Evolutionary conservation across 1,284 basidiomycete species (phyloP), one percentile per base, ranked within the genome.

Genomic region (Tilletia horrida): DNA sequence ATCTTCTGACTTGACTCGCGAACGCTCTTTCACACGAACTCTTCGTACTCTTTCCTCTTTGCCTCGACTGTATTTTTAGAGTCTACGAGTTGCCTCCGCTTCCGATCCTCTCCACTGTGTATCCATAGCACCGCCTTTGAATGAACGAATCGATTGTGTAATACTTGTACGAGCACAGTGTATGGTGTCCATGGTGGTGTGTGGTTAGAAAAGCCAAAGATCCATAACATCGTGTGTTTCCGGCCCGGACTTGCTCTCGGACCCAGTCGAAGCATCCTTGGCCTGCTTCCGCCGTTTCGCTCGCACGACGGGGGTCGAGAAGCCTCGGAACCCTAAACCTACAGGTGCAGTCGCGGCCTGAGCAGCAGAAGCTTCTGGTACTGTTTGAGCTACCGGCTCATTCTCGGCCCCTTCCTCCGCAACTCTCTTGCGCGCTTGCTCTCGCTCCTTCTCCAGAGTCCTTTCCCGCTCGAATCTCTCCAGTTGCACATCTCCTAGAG

Each of bases 251-350:
- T 23, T 21, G 11, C 3, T 2, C 11, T 27, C 23, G 4, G 18
- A 16, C 47, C 8, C 43, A 8, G 43, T 8, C 43, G 43, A 11
- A 45, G n/a, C 47, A n/a, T 25, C 50, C 9, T 29, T 40, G 0
- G 55, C 55, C 29, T 31, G 27, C 55, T 59, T 59, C 14, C 55
- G 55, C 14, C 55, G 55, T 29, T 59, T 59, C 29, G 55, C 55
- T 18, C 55, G 55, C 11, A 59, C 55, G 3, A 31, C 35, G 27
- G 55, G 27, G 27, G 55, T 59, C 9, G 55, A 11, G 55, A 59
- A 59, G 9, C 13, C 55, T 6, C 55, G 55, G 31, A 59, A 59
- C 9, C 55, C 55, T 16, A 59, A 35, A 1, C 50, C 23, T 6
- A 27, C 50, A 52, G 55, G 55, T 18, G 27, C 55, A 31, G 55